Evolutionary conservation across 257 asterid genomes (phyloP), one percentile per base, ranked within the genome.

Genomic region (Penstemon barbatus): DNA sequence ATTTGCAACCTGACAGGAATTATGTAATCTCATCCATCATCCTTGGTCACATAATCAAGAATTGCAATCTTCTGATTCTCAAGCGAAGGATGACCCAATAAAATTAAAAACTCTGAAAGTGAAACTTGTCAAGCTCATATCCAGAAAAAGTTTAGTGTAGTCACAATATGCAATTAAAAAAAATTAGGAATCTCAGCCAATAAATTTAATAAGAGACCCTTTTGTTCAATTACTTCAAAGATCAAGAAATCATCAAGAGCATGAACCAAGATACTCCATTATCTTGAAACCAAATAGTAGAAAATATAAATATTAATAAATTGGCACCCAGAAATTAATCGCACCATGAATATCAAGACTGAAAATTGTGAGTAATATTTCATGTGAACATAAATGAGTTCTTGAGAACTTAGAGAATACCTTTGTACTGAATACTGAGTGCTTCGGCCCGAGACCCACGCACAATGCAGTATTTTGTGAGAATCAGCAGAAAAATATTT

Each of bases 171-270:
- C 33, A 49, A 40, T 42, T 49, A 41, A 61, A 61, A 52, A 10
- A 45, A 42, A 62, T 42, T 51, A 48, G 33, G 49, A 6, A 46
- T 25, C 57, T 5, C 4, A 1, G 10, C 6, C 5, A 52, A 25
- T 10, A 58, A 25, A 25, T 25, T 25, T 25, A 25, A 25, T 25
- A 52, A 57, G 33, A 46, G 33, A 63, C 69, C 11, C 50, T 3
- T 25, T 44, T 18, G 41, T 52, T 44, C 62, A 6, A 64, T 1
- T 37, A 51, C 36, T 9, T 12, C 15, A 36, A 53, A 53, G 42
- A 64, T 69, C 62, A 40, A 46, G 42, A 59, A 59, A 46, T 55
- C 46, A 68, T 56, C 63, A 67, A 57, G 57, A 69, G 58, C 40
- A 54, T 8, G 25, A 42, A 42, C 12, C 52, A 46, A 46, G 8